Conservation (phyloP, 164 flowering plant species). For the Santalum album region DNA sequence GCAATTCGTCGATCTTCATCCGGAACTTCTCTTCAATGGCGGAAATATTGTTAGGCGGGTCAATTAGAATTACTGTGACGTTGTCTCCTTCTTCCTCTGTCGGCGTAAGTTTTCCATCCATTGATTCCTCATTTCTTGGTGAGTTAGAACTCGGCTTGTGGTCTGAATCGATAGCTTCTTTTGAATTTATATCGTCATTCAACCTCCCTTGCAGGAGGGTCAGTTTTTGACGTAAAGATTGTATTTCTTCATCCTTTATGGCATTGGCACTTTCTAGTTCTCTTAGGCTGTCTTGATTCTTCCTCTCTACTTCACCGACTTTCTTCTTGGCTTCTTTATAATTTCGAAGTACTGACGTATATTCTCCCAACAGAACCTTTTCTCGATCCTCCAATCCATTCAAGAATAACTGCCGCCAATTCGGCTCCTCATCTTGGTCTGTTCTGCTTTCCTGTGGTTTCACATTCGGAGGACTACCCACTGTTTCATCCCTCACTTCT, state of each 20-base stretch:
- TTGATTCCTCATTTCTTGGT: constrained; percentile 9
- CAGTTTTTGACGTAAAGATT: constrained; percentile 30
- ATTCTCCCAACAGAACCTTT: constrained; percentile 34
- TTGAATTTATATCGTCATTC: constrained; percentile 10
- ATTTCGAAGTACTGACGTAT: constrained; percentile 44
- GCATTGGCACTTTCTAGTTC: constrained; percentile 33
- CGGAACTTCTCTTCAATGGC: constrained; percentile 45
- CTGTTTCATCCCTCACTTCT: neutral
- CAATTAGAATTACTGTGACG: constrained; percentile 15
- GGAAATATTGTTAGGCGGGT: constrained; percentile 21
- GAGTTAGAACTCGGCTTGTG: constrained; percentile 5
- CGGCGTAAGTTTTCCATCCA: neutral
- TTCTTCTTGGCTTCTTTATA: constrained; percentile 49
- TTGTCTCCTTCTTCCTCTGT: constrained; percentile 18
- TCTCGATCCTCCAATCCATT: constrained; percentile 45
- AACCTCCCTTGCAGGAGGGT: constrained; percentile 22
- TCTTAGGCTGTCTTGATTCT: constrained; percentile 24
- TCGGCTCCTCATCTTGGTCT: constrained; percentile 27
- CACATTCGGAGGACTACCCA: neutral
- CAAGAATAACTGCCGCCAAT: constrained; percentile 44
- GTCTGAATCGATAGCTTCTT: constrained; percentile 11
- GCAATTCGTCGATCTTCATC: constrained; percentile 43
- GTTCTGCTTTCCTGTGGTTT: neutral
- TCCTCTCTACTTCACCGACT: constrained; percentile 36
- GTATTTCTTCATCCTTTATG: constrained; percentile 52